Conservation (phyloP, 2,329 filamentous ascomycete species). For the Talaromyces amestolkiae region DNA sequence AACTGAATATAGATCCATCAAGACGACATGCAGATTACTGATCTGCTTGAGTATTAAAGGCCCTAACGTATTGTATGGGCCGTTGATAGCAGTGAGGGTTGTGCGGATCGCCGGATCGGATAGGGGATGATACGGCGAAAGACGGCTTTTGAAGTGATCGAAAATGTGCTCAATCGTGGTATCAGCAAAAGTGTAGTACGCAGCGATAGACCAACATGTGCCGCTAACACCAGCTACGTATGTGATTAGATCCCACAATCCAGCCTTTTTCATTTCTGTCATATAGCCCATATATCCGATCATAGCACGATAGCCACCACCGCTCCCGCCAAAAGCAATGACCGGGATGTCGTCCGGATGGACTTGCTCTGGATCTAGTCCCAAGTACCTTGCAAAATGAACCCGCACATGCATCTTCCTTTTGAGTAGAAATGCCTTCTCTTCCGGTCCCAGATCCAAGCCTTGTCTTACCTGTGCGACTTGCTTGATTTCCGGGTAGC, state of each 20-base stretch:
- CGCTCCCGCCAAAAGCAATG: slow-evolving; percentile 17
- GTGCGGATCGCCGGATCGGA: slow-evolving; percentile 18
- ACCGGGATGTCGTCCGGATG: slow-evolving; percentile 18
- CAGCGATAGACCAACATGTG: slow-evolving; percentile 17
- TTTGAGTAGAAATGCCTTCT: slow-evolving; percentile 12
- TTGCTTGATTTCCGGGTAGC: slow-evolving; percentile 15
- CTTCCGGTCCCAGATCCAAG: slow-evolving; percentile 5
- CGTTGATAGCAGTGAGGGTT: slow-evolving; percentile 15
- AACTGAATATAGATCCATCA: slow-evolving; percentile 20
- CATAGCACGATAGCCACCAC: slow-evolving; percentile 19
- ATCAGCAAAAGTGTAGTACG: slow-evolving; percentile 19
- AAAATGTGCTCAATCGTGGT: slow-evolving; percentile 16
- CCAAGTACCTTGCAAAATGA: slow-evolving; percentile 17
- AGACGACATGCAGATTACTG: slow-evolving; percentile 18
- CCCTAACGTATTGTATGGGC: slow-evolving; percentile 16
- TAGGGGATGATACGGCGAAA: slow-evolving; percentile 18
- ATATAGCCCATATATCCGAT: slow-evolving; percentile 17
- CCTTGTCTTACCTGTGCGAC: slow-evolving; percentile 14
- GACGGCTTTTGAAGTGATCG: slow-evolving; percentile 14
- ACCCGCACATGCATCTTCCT: slow-evolving; percentile 11
- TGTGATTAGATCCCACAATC: slow-evolving; percentile 15
- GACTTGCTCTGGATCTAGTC: slow-evolving; percentile 12
- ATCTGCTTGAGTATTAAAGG: slow-evolving; percentile 17
- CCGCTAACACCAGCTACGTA: slow-evolving; percentile 19
- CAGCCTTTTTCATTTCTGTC: slow-evolving; percentile 17